Conservation (phyloP, 345 rosid species). For the Gossypioides kirkii region DNA sequence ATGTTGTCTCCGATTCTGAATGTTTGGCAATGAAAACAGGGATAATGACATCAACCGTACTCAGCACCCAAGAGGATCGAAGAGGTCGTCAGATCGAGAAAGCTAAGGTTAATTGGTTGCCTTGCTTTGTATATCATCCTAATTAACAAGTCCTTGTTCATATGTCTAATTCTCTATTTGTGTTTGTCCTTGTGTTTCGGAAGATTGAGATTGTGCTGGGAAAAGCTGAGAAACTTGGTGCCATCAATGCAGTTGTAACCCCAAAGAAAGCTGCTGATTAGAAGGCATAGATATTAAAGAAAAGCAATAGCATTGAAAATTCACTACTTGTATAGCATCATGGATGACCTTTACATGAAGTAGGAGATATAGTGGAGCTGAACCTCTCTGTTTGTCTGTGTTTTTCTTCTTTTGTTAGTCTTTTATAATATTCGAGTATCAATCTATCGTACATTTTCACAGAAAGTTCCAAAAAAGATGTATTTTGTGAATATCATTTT, state of each 20-base stretch:
- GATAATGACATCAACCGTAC: constrained; percentile 19
- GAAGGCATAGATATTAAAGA: neutral
- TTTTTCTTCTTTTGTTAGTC: neutral
- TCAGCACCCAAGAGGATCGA: constrained; percentile 9
- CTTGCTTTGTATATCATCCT: neutral
- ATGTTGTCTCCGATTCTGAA: neutral
- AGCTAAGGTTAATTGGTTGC: constrained; percentile 24
- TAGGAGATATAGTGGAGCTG: neutral
- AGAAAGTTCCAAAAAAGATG: neutral
- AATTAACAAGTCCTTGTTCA: neutral
- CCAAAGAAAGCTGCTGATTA: neutral
- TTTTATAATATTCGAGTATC: neutral
- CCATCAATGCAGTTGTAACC: neutral
- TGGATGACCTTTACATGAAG: neutral
- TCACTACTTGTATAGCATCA: constrained; percentile 2
- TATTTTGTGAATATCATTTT: neutral
- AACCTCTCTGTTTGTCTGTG: neutral
- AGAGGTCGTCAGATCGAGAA: constrained; percentile 23
- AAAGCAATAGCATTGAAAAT: neutral
- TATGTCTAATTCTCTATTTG: neutral
- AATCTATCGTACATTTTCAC: neutral
- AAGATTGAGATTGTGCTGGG: constrained; percentile 34
- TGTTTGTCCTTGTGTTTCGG: neutral
- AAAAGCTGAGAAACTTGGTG: constrained; percentile 23
- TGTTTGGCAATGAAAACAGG: constrained; percentile 15